Base-by-base conservation (phyloP, 305 asterid species). In the Solanum hybrid region DNA sequence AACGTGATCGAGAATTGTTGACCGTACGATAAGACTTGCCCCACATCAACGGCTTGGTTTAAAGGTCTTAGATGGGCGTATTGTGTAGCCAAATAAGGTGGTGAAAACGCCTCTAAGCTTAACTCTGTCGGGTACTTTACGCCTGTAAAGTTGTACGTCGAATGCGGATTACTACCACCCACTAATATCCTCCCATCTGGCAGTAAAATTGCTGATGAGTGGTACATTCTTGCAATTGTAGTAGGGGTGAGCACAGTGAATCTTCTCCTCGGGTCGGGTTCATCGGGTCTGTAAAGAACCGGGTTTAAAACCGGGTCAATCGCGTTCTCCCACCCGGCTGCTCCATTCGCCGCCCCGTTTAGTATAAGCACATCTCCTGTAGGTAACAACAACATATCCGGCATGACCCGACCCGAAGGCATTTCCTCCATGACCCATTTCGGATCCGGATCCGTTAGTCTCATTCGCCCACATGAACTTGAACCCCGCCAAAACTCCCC, bases 251-350 rank as follows among this genome's bases (percentile, higher is more conserved):
- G 77, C 29, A 89, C 31, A 13, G 12, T 13, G 86, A 88, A 34
- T 39, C 88, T 85, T 4, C 24, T 57, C 9, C 3, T 1, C 0
- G n/a, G 76, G 69, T 24, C n/a, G 40, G 80, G 73, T 10, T 84
- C 82, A 6, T 84, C 28, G 0, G 90, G 89, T 8, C 31, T 12
- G 81, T 90, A 90, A 11, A 90, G 87, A n/a, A 88, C 82, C 39
- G 90, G 93, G 40, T 40, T 76, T 37, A 87, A 24, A 14, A 90
- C 92, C 16, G 93, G 93, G 57, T 90, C 46, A 36, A 86, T 26
- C 2, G 90, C 90, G 29, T 31, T 29, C 61, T 91, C 92, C 92
- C 92, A 91, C 24, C 92, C 92, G 4, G 93, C 93, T 20, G 85
- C 16, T 24, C 93, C 93, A 1, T 86, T 35, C 1, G 51, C 11